A percentile compares a stretch with the other conserved stretches of the same genome.
Conservation (phyloP, 169 alveolate species). For the Plasmodium coatneyi region DNA sequence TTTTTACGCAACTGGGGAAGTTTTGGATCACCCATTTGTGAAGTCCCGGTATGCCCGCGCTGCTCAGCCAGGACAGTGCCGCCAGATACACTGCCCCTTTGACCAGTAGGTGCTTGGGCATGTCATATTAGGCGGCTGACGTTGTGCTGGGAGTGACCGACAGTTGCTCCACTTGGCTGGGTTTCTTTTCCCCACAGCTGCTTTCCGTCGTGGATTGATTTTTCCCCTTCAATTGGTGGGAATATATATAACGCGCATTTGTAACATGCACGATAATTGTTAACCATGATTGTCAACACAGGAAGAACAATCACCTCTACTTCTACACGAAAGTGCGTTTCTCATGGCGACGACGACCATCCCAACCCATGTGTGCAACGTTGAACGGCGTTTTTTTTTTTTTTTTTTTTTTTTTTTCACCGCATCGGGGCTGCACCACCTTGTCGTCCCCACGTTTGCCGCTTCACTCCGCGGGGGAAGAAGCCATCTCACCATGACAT, state of each 20-base stretch:
- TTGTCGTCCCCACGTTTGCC: not conserved
- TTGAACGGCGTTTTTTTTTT: not conserved
- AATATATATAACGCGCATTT: not conserved
- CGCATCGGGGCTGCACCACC: not conserved
- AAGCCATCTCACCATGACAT: not conserved
- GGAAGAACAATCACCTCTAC: not conserved
- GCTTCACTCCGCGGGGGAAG: not conserved
- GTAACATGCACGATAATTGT: not conserved
- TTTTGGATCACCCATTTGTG: slow-evolving; percentile 77
- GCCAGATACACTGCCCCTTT: not conserved
- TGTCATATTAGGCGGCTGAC: not conserved
- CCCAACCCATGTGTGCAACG: not conserved
- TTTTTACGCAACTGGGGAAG: slow-evolving; percentile 76
- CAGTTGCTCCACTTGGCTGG: not conserved
- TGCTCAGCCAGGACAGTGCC: not conserved
- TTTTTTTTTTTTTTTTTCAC: no score
- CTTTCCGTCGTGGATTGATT: not conserved
- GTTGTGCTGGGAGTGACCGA: not conserved
- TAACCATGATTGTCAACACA: not conserved
- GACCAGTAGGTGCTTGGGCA: not conserved
- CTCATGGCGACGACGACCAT: not conserved
- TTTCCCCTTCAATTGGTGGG: not conserved
- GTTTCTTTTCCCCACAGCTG: not conserved
- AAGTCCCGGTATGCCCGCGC: slow-evolving; percentile 79
- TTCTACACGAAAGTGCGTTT: not conserved